Conservation (phyloP, 1,284 basidiomycete genomes). For the Vanrija humicola region DNA sequence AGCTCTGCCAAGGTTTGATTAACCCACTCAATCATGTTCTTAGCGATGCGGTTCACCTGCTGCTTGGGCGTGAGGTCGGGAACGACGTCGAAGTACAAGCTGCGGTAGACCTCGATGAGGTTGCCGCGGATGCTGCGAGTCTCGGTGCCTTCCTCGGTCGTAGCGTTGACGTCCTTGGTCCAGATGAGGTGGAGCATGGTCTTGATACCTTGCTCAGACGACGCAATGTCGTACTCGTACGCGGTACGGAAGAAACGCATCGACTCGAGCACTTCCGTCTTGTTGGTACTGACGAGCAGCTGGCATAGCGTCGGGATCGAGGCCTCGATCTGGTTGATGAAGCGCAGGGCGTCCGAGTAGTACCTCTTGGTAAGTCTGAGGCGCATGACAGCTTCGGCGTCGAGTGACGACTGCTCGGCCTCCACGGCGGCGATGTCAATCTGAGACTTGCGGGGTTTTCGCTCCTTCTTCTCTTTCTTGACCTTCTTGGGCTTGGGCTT, state of each 20-base stretch:
- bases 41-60: conserved; percentile 90
- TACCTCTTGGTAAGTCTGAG: conserved; percentile 81
- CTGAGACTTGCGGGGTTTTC: conserved; percentile 61
- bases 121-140: conserved; percentile 82
- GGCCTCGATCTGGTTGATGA: conserved; percentile 76
- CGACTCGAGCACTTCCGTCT: conserved; percentile 87
- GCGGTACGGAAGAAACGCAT: conserved; percentile 92
- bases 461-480: conserved; percentile 50
- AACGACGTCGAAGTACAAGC: conserved; percentile 81
- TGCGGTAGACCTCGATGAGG: conserved; percentile 84
- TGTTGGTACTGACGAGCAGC: conserved; percentile 83
- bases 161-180: conserved; percentile 87
- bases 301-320: conserved; percentile 72
- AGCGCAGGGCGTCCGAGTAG: conserved; percentile 78
- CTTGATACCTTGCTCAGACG: conserved; percentile 74
- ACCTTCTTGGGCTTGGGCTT: conserved; percentile 35
- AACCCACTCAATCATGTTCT: conserved; percentile 91
- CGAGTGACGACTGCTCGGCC: conserved; percentile 64
- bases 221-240: conserved; percentile 75
- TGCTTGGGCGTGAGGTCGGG: conserved; percentile 66
- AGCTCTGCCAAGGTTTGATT: neutral
- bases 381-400: conserved; percentile 61
- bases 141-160: conserved; percentile 66
- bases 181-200: conserved; percentile 98
- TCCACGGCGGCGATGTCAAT: conserved; percentile 56